Base-by-base conservation (phyloP, 306 rosid species). In the Lathyrus tuberosus region DNA sequence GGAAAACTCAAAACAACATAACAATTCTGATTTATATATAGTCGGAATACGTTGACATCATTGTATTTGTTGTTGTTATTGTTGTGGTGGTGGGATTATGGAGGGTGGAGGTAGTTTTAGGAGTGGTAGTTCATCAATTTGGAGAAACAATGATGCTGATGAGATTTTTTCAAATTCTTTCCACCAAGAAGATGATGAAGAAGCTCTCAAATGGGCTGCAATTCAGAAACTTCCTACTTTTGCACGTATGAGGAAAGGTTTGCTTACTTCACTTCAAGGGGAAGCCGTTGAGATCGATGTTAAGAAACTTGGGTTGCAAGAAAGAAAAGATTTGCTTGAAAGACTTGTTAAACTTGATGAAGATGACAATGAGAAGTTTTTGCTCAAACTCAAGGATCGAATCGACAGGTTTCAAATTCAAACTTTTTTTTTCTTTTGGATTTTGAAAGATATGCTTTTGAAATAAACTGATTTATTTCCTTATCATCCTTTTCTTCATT, bases 361-460 rank as follows among this genome's bases (percentile, higher is more conserved):
- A 35, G 86, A 90, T 69, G 98, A 90, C 42, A 92, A 90, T 73
- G 96, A 88, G 76, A 85, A 80, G 75, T 92, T 92, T 65, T 77
- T 92, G 86, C 49, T 80, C n/a, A 87, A 92, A 82, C 89, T 92
- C 72, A 89, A 71, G 80, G 35, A 69, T 47, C 79, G 96, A 57
- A 65, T 89, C 69, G 90, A 92, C 18, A 78, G 91, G 62, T 57
- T 56, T 30, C 10, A 1, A 24, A 11, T 20, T 26, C 15, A 54
- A 24, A 22, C 13, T 10, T 22, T 11, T 53, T 54, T 54, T 12
- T 13, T n/a, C n/a, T n/a, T n/a, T n/a, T n/a, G n/a, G n/a, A n/a
- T n/a, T n/a, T n/a, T n/a, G n/a, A n/a, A n/a, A n/a, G n/a, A n/a
- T n/a, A n/a, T n/a, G 9, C 16, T 10, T 53, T 44, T 57, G 13